Conservation (phyloP, 2,329 filamentous ascomycete genomes). For the Alternaria burnsii region DNA sequence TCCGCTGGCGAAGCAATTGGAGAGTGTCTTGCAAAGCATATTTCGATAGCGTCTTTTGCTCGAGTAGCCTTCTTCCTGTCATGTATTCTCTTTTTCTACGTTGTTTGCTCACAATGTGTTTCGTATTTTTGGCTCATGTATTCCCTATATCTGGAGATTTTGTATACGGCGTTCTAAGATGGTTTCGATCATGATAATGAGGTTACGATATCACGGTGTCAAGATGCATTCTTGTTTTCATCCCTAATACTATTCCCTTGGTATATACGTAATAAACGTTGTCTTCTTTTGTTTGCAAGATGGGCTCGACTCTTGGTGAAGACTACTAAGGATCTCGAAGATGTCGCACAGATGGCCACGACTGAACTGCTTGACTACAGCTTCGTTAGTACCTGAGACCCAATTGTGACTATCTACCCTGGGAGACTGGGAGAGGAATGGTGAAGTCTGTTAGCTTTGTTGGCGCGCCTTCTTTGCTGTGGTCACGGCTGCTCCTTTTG, state of each 20-base stretch:
- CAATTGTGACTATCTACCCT: neutral
- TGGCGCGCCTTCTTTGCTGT: neutral
- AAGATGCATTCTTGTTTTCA: neutral
- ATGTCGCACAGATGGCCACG: neutral
- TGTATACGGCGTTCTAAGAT: neutral
- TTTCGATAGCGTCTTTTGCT: constrained; percentile 32
- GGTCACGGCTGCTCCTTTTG: constrained; percentile 8
- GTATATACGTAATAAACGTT: neutral
- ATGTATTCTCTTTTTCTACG: neutral
- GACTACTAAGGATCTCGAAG: neutral
- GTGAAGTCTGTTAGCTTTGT: neutral
- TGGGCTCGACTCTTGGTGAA: neutral
- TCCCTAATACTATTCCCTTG: neutral
- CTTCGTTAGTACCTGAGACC: neutral
- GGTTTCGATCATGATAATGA: neutral
- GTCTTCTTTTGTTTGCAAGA: constrained; percentile 1
- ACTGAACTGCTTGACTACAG: neutral
- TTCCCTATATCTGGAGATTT: neutral
- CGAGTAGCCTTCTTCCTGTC: constrained; percentile 1
- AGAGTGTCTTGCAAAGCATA: constrained; percentile 43
- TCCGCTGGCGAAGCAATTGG: constrained; percentile 45
- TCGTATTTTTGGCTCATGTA: neutral
- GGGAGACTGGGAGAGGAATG: neutral
- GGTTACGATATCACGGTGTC: constrained; percentile 6
- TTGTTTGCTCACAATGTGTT: neutral